These are phyloP conservation scores for Stygiomarasmius scandens DNA, from an alignment of 1,284 basidiomycete genomes.

Conservation along the genomic window DNA sequence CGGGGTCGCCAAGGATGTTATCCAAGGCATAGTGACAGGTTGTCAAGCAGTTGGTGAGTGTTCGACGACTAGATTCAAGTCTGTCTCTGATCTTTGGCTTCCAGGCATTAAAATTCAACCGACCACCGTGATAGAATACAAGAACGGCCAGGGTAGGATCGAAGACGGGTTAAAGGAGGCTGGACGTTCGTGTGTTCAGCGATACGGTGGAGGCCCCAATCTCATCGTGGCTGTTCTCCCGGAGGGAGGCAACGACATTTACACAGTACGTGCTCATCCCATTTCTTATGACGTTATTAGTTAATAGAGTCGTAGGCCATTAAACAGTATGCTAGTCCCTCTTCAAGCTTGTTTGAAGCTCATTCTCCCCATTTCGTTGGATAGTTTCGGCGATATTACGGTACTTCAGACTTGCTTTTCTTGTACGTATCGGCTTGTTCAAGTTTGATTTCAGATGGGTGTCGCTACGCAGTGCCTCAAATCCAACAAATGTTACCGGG, in stretches of 20 bases:
- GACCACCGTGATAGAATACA: slow-evolving; percentile 49
- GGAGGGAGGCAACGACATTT: slow-evolving; percentile 72
- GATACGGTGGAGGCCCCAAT: slow-evolving; percentile 44
- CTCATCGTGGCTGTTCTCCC: slow-evolving; percentile 73
- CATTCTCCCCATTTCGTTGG: slow-evolving; percentile 6
- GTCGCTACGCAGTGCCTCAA: slow-evolving; percentile 78
- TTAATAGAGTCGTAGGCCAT: too few species aligned
- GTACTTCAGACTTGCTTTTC: slow-evolving; percentile 35
- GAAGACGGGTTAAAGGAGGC: slow-evolving; percentile 39
- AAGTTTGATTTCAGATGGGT: slow-evolving; percentile 32
- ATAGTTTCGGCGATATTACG: slow-evolving; percentile 72
- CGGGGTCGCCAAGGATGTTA: slow-evolving; percentile 48
- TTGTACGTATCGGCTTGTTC: background rate
- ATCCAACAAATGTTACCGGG: slow-evolving; percentile 58
- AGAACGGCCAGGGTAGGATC: slow-evolving; percentile 57
- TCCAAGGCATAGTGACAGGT: slow-evolving; percentile 46
- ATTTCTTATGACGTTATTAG: too few species aligned
- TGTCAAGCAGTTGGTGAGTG: slow-evolving; percentile 60
- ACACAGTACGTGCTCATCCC: too few species aligned
- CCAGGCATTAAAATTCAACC: slow-evolving; percentile 56
- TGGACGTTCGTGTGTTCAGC: slow-evolving; percentile 27
- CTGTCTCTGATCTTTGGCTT: background rate
- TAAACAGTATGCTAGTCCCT: slow-evolving; percentile 73
- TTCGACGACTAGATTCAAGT: background rate
- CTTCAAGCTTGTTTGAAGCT: background rate